Conservation (phyloP, 1,284 basidiomycete species). For the Ganoderma meredithae region DNA sequence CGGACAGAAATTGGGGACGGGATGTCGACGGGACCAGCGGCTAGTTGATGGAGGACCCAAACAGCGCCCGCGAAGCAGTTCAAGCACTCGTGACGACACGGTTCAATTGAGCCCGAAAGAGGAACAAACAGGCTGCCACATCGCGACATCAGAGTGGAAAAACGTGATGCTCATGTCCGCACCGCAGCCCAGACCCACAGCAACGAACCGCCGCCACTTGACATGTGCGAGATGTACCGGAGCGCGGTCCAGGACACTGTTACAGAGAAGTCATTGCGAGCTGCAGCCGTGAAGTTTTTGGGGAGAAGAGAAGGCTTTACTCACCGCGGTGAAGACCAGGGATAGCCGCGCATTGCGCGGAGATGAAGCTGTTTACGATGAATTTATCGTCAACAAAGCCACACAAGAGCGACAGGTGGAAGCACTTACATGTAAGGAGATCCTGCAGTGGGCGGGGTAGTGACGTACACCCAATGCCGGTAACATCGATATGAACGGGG, state of each 20-base stretch:
- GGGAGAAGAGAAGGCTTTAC: constrained; percentile 3
- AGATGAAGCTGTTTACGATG: constrained; percentile 5
- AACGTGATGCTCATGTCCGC: constrained; percentile 3
- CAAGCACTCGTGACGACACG: constrained; percentile 15
- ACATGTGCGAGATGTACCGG: neutral
- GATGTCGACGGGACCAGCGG: neutral
- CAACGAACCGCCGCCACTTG: neutral
- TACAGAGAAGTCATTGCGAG: neutral
- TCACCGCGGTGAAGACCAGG: neutral
- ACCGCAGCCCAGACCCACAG: neutral
- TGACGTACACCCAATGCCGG: neutral
- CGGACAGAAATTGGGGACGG: neutral
- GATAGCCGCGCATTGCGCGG: neutral
- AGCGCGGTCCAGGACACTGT: constrained; percentile 1
- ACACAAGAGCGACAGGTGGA: constrained; percentile 1
- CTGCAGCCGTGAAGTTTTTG: neutral
- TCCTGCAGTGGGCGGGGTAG: constrained; percentile 7
- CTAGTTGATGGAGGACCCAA: neutral
- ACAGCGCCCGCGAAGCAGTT: neutral
- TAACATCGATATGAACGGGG: neutral
- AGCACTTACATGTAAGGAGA: constrained; percentile 1
- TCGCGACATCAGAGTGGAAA: constrained; percentile 16
- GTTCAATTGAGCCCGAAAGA: constrained; percentile 11
- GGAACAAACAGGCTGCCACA: constrained; percentile 21
- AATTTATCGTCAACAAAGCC: constrained; percentile 4